Conservation (phyloP, 768 basidiomycete species). For the Suillus subaureus region DNA sequence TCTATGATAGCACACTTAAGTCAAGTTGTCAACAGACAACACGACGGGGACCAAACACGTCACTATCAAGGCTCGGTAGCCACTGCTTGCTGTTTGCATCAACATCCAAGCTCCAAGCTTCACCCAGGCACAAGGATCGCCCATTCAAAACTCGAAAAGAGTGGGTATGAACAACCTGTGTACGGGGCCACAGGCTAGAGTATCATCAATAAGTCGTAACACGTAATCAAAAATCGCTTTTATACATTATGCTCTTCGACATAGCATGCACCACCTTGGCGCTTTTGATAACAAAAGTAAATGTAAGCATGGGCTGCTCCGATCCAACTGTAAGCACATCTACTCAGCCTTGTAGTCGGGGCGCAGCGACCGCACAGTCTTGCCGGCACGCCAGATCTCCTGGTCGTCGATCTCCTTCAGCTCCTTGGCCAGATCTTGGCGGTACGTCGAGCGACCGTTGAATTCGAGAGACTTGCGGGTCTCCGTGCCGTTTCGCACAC, state of each 20-base stretch:
- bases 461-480: constrained; percentile 96
- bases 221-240: background rate
- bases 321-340: background rate
- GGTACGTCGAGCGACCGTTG: constrained; percentile 92
- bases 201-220: background rate
- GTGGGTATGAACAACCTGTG: background rate
- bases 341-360: constrained; percentile 80
- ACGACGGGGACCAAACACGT: background rate
- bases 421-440: constrained; percentile 90
- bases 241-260: constrained; percentile 23
- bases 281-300: constrained; percentile 21
- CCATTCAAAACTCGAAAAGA: background rate
- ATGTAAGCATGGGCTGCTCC: constrained; percentile 1
- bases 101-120: background rate
- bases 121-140: background rate
- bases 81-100: background rate
- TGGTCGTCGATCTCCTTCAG: constrained; percentile 94
- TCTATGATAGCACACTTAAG: background rate
- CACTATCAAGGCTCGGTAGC: background rate
- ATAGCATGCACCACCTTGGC: constrained; percentile 24
- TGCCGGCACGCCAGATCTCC: constrained; percentile 98
- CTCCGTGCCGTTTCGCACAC: constrained; percentile 94
- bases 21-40: background rate
- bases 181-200: background rate
- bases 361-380: constrained; percentile 86